These are phyloP conservation scores for Cutaneotrichosporon curvatum DNA, from an alignment of 1,284 basidiomycete genomes.

Conservation along the genomic window DNA sequence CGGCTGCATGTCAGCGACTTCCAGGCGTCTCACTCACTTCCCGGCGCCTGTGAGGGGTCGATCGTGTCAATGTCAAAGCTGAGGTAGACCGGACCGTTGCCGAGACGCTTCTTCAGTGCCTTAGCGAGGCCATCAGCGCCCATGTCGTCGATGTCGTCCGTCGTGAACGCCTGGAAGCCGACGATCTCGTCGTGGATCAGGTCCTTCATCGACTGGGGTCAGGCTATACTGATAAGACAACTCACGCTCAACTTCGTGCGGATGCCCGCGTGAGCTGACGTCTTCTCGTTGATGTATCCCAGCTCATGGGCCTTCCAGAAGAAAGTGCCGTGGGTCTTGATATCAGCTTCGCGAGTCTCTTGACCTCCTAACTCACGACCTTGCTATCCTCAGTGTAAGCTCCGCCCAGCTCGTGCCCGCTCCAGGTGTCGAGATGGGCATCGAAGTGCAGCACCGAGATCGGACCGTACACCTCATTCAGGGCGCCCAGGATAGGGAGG, in stretches of 20 bases:
- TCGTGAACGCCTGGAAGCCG: slow-evolving; percentile 46
- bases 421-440: slow-evolving; percentile 48
- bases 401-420: slow-evolving; percentile 20
- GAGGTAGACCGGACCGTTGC: slow-evolving; percentile 35
- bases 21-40: slow-evolving; percentile 23
- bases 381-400: slow-evolving; percentile 18
- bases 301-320: slow-evolving; percentile 48
- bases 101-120: slow-evolving; percentile 40
- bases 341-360: slow-evolving; percentile 11
- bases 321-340: slow-evolving; percentile 38
- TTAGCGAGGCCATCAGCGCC: slow-evolving; percentile 42
- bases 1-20: slow-evolving; percentile 19
- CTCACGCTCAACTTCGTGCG: slow-evolving; percentile 36
- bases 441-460: slow-evolving; percentile 43
- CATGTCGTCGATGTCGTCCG: slow-evolving; percentile 48
- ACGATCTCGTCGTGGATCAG: slow-evolving; percentile 42
- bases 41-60: slow-evolving; percentile 40
- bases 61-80: slow-evolving; percentile 42
- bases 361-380: slow-evolving; percentile 8
- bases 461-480: slow-evolving; percentile 43
- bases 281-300: slow-evolving; percentile 48
- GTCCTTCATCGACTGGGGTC: slow-evolving; percentile 15
- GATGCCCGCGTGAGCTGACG: slow-evolving; percentile 54
- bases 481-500: slow-evolving; percentile 46
- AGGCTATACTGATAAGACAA: not conserved